phyloP scores from a whole-genome alignment of 2,329 filamentous ascomycete species.

The Fusarium nisikadoi region DNA sequence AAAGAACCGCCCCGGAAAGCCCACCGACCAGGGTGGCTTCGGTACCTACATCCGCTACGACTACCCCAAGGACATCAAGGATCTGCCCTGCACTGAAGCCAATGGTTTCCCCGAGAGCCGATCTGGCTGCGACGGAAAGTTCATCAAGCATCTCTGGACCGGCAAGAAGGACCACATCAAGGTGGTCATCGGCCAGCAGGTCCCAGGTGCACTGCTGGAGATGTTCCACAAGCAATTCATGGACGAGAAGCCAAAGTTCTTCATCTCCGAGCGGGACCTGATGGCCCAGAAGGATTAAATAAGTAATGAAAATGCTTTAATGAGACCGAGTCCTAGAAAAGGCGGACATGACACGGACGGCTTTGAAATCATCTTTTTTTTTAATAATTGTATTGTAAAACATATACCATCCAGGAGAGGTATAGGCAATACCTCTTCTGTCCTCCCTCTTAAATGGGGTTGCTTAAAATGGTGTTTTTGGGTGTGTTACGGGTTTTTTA shows the following conservation, averaged over 20 bases:
- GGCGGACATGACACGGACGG: constrained; percentile 32
- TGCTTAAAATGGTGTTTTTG: constrained; percentile 39
- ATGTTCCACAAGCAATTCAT: constrained; percentile 52
- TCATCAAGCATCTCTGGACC: constrained; percentile 58
- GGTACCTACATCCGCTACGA: constrained; percentile 57
- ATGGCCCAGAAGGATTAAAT: constrained; percentile 40
- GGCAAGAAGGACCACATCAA: constrained; percentile 55
- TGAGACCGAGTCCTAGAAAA: constrained; percentile 34
- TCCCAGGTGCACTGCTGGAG: constrained; percentile 51
- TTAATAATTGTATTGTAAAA: constrained; percentile 43
- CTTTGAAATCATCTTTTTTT: constrained; percentile 32
- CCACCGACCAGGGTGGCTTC: constrained; percentile 58
- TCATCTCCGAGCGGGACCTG: constrained; percentile 50
- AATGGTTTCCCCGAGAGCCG: constrained; percentile 56
- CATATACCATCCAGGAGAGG: constrained; percentile 40
- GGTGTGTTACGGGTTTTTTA: constrained; percentile 35
- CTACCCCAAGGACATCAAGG: constrained; percentile 53
- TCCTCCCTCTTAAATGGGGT: constrained; percentile 15
- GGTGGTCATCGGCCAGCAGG: constrained; percentile 51
- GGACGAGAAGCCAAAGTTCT: constrained; percentile 49
- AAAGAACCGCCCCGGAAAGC: constrained; percentile 49
- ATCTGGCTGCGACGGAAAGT: constrained; percentile 52
- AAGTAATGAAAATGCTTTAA: constrained; percentile 39
- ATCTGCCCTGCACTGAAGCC: constrained; percentile 55
- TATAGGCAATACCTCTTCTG: constrained; percentile 22